A percentile compares a stretch with the other conserved stretches of the same genome.
Conservation (phyloP, 768 basidiomycete genomes). For the Hortiboletus campestris region DNA sequence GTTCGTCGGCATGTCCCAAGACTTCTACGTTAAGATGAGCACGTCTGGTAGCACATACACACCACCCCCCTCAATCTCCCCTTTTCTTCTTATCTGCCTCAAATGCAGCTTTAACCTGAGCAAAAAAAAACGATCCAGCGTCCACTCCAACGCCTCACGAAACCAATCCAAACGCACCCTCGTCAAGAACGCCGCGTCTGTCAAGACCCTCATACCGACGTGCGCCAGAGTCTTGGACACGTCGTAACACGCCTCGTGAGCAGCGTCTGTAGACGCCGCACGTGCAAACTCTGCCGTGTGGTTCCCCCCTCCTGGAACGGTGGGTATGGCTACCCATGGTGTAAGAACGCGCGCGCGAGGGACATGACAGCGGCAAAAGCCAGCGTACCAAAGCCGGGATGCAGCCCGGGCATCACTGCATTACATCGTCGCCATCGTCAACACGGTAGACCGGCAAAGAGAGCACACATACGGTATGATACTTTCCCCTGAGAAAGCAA, state of each 20-base stretch:
- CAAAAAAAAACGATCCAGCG: not conserved
- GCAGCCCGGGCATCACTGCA: conserved; percentile 60
- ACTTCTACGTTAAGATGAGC: no score
- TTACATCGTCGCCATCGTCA: not conserved
- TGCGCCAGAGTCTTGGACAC: conserved; percentile 71
- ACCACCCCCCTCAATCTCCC: not conserved
- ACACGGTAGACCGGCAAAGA: not conserved
- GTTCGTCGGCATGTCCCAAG: no score
- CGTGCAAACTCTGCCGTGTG: conserved; percentile 66
- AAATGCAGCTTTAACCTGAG: conserved; percentile 47
- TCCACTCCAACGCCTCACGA: no score
- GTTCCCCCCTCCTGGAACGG: conserved; percentile 64
- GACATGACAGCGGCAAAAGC: not conserved
- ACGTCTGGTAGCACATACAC: no score
- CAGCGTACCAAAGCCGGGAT: conserved; percentile 58
- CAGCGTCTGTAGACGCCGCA: conserved; percentile 54
- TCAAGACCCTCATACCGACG: conserved; percentile 62
- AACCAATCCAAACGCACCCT: conserved; percentile 39
- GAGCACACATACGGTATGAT: conserved; percentile 54
- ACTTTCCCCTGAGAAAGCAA: conserved; percentile 43
- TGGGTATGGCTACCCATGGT: conserved; percentile 61
- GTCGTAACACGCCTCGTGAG: conserved; percentile 64
- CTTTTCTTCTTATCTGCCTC: conserved; percentile 38
- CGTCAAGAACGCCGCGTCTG: conserved; percentile 59
- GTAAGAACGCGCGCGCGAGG: not conserved